Evolutionary conservation across 306 rosid species (phyloP).

Genomic region (Elaeagnus macrophylla): DNA sequence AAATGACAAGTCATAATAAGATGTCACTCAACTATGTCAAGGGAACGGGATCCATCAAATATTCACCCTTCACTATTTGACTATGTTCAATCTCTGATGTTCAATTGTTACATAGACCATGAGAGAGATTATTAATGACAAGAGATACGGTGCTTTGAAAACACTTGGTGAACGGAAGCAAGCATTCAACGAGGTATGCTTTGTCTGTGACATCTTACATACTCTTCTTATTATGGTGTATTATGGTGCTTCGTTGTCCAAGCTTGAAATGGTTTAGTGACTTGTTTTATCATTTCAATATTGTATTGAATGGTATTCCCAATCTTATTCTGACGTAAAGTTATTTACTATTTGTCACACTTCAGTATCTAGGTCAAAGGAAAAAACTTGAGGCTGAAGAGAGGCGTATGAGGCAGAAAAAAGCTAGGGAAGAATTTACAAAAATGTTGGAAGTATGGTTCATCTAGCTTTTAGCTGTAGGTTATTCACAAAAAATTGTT

Average conservation of each 20-base stretch:
- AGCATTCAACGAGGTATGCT: constrained; percentile 92
- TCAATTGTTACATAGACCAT: constrained; percentile 51
- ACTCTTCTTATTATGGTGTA: constrained; percentile 2
- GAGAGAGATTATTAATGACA: constrained; percentile 92
- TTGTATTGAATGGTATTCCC: not conserved
- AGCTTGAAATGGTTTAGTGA: not conserved
- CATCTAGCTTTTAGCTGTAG: not conserved
- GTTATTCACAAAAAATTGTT: constrained; percentile 5
- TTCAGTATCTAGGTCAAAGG: constrained; percentile 94
- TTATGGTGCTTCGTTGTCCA: not conserved
- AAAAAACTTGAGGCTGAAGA: constrained; percentile 95
- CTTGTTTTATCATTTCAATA: not conserved
- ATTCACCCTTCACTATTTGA: not conserved
- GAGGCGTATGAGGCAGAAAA: constrained; percentile 90
- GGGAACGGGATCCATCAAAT: too few species aligned
- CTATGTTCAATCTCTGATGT: constrained; percentile 18
- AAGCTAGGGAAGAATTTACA: constrained; percentile 87
- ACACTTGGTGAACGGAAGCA: constrained; percentile 98
- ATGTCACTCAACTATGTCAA: too few species aligned
- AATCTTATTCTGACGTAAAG: constrained; percentile 20
- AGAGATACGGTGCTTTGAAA: constrained; percentile 82
- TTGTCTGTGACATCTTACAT: constrained; percentile 9
- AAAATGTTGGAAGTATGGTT: constrained; percentile 95
- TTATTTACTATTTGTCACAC: constrained; percentile 18
- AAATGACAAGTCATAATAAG: too few species aligned